Conservation (phyloP, 2,329 filamentous ascomycete genomes). For the Lasiodiplodia theobromae region DNA sequence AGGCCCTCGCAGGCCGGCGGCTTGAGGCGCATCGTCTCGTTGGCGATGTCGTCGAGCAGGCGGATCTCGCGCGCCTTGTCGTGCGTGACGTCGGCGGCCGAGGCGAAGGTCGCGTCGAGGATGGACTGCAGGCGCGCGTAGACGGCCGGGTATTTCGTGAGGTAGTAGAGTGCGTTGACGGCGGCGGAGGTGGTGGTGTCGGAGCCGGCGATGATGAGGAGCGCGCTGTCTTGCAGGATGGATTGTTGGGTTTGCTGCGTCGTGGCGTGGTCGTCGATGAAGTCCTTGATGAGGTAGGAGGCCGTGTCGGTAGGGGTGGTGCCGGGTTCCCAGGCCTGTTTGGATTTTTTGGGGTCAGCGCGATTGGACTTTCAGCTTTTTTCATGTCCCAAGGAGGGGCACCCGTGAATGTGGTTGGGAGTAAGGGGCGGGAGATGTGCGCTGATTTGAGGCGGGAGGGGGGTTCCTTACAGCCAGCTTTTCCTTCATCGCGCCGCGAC, state of each 20-base stretch:
- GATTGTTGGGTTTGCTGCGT: conserved; percentile 36
- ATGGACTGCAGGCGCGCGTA: conserved; percentile 18
- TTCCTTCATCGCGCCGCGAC: conserved; percentile 10
- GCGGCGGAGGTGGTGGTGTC: conserved; percentile 22
- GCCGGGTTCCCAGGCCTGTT: conserved; percentile 31
- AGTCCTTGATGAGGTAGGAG: conserved; percentile 51
- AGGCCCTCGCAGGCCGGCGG: conserved; percentile 49
- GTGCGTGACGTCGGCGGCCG: conserved; percentile 39
- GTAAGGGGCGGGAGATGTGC: neutral
- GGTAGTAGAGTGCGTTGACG: conserved; percentile 31
- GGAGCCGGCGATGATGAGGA: conserved; percentile 44
- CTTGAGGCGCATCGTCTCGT: conserved; percentile 53
- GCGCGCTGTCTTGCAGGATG: conserved; percentile 43
- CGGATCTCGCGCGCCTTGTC: conserved; percentile 39
- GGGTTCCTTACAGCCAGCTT: conserved; percentile 1
- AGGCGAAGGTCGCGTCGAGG: conserved; percentile 39
- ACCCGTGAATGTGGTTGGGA: neutral
- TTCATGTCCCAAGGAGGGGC: neutral
- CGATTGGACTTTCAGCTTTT: neutral
- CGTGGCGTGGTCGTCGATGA: conserved; percentile 46
- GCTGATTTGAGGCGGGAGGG: neutral
- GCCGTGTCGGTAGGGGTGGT: conserved; percentile 46
- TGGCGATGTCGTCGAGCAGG: conserved; percentile 51
- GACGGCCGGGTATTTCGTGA: conserved; percentile 32
- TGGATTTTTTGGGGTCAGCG: neutral